Evolutionary conservation across 495 filamentous ascomycete genomes (phyloP), one percentile per base, ranked within the genome.

Genomic region (Xeromyces bisporus): DNA sequence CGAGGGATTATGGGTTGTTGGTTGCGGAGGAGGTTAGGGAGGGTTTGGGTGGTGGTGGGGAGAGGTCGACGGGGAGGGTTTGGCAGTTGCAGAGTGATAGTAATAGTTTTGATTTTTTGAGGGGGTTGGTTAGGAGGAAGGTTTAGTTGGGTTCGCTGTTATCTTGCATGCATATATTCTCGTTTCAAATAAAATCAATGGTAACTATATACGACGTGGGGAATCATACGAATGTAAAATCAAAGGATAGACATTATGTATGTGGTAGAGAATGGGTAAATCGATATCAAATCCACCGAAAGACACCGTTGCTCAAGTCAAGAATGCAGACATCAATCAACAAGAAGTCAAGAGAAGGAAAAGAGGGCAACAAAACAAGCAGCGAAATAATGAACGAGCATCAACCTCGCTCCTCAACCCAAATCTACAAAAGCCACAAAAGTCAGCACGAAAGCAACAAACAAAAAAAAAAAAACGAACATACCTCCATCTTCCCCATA

Each of bases 31-130:
- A 93, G 58, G 41, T 93, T 30, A n/a, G n/a, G n/a, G n/a, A n/a
- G n/a, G n/a, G n/a, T n/a, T n/a, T n/a, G n/a, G n/a, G n/a, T n/a
- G 73, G 67, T 2, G 72, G 59, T 58, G 67, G 77, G 26, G 82
- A 80, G 41, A 53, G 72, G 36, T 49, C 60, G 1, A 94, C 82
- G 7, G 86, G 87, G 1, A 76, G 68, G 50, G 61, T 78, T 26
- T 86, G 73, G 66, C 71, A 77, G 46, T 56, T 97, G 53, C 85
- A 94, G 60, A 94, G 80, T 51, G 89, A 99, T 44, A 83, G 83
- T 46, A 99, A 99, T 44, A 93, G 84, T 56, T 99, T 99, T 60
- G 91, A 99, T 58, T 99, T 94, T 57, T 87, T 93, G 53, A 76
- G 66, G 47, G 89, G 89, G 0, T 49, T 99, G 53, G 54, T 97